Evolutionary conservation across 1,139 yeast species (phyloP).

Genomic region (Wickerhamiella pararugosa): DNA sequence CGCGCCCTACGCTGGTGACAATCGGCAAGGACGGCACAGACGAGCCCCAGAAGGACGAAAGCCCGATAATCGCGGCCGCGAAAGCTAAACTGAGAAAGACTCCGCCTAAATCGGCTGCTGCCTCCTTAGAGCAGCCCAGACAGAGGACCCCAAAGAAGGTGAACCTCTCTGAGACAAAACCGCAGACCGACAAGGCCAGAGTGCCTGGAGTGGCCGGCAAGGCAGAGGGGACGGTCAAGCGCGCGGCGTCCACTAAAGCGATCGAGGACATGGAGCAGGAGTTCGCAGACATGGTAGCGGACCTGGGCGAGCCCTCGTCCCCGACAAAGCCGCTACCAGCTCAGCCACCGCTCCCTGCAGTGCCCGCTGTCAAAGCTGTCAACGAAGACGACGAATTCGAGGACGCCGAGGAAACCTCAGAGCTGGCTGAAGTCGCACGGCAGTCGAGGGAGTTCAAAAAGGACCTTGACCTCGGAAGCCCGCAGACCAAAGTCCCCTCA

Average conservation of each 20-base stretch:
- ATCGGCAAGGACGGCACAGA: background rate
- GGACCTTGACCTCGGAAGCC: background rate
- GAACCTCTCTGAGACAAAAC: background rate
- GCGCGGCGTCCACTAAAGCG: background rate
- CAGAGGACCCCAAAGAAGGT: background rate
- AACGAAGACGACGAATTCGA: background rate
- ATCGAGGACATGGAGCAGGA: slow-evolving; percentile 4
- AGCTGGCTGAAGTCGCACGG: background rate
- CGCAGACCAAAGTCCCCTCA: background rate
- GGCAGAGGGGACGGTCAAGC: background rate
- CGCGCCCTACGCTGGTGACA: slow-evolving; percentile 6
- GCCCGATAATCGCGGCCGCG: no score
- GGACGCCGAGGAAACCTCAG: background rate
- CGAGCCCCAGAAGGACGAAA: no score
- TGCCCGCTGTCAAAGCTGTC: background rate
- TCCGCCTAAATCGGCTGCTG: no score
- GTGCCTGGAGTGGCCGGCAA: background rate
- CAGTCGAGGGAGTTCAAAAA: background rate
- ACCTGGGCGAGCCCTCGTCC: background rate
- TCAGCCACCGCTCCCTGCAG: background rate
- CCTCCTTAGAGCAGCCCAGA: no score
- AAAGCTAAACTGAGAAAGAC: no score
- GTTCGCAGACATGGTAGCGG: slow-evolving; percentile 1
- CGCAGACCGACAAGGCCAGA: background rate
- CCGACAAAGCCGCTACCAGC: no score